phyloP scores from a whole-genome alignment of 192 early-diverging fungal genomes.

The Coemansia sp. region DNA sequence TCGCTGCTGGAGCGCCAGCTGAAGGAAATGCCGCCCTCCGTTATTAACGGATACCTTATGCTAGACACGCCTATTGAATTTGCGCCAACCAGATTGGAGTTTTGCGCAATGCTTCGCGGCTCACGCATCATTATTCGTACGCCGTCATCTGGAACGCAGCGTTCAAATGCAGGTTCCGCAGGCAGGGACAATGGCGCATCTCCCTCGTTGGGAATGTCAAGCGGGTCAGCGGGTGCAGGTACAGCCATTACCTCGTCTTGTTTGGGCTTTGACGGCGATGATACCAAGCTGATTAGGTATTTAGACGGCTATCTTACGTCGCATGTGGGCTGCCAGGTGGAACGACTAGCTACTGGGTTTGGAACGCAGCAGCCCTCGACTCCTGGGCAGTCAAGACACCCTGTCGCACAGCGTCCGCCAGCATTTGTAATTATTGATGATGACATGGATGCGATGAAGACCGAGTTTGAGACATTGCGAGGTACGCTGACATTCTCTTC shows the following conservation, averaged over 20 bases:
- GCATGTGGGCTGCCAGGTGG: slow-evolving; percentile 30
- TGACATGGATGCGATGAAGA: slow-evolving; percentile 21
- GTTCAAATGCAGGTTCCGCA: neutral
- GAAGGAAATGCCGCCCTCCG: slow-evolving; percentile 6
- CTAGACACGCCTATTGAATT: slow-evolving; percentile 16
- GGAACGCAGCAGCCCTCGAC: slow-evolving; percentile 20
- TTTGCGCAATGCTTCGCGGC: slow-evolving; percentile 39
- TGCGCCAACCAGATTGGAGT: slow-evolving; percentile 28
- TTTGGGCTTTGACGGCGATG: neutral
- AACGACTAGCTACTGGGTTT: slow-evolving; percentile 16
- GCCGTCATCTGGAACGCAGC: neutral
- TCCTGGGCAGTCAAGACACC: slow-evolving; percentile 26
- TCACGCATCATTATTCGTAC: slow-evolving; percentile 34
- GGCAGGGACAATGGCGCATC: neutral
- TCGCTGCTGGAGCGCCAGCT: neutral
- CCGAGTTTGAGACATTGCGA: slow-evolving; percentile 46
- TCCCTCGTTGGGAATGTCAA: neutral
- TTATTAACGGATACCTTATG: slow-evolving; percentile 22
- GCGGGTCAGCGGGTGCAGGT: neutral
- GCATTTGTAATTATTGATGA: slow-evolving; percentile 42
- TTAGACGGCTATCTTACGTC: slow-evolving; percentile 24
- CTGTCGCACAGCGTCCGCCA: slow-evolving; percentile 39
- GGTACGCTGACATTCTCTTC: slow-evolving; percentile 46
- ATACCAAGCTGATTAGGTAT: slow-evolving; percentile 6
- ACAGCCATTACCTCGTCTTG: neutral